Evolutionary conservation across 768 basidiomycete genomes (phyloP).

Genomic region (Tylopilus vinaceipallidus): DNA sequence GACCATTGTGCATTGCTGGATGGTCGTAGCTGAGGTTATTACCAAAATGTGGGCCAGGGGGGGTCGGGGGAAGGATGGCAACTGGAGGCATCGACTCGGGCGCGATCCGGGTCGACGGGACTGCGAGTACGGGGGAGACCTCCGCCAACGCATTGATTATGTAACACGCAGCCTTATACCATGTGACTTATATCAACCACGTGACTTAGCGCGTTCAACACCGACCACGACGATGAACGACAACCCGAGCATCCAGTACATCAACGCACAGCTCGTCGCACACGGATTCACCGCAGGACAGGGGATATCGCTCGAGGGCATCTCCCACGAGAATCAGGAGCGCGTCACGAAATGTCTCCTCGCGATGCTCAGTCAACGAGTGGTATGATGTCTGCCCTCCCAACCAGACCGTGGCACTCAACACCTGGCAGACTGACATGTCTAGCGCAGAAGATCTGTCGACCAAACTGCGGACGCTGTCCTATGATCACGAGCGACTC

Average conservation of each 20-base stretch:
- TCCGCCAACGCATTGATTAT: conserved; percentile 19
- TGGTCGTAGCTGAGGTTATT: too few species aligned
- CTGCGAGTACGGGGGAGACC: conserved; percentile 1
- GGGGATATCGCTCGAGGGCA: conserved; percentile 67
- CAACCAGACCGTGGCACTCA: conserved; percentile 11
- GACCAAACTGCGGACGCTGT: conserved; percentile 70
- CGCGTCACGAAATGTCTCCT: conserved; percentile 71
- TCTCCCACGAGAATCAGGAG: conserved; percentile 54
- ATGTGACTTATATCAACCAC: conserved; percentile 19
- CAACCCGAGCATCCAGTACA: conserved; percentile 66
- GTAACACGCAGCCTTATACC: conserved; percentile 21
- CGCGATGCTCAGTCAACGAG: conserved; percentile 69
- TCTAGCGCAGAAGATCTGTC: conserved; percentile 71
- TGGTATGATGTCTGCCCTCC: conserved; percentile 50
- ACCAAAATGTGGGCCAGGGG: conserved; percentile 20
- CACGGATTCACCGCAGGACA: conserved; percentile 71
- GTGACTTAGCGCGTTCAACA: conserved; percentile 32
- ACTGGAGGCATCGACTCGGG: conserved; percentile 16
- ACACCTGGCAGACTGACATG: conserved; percentile 62
- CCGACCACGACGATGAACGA: conserved; percentile 9
- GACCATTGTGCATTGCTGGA: conserved; percentile 43
- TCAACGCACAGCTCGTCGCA: conserved; percentile 79
- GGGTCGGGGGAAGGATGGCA: conserved; percentile 39
- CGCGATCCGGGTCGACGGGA: conserved; percentile 1
- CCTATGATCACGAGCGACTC: conserved; percentile 80